Base-by-base conservation (phyloP, 345 rosid genomes). In the Microthlaspi erraticum region DNA sequence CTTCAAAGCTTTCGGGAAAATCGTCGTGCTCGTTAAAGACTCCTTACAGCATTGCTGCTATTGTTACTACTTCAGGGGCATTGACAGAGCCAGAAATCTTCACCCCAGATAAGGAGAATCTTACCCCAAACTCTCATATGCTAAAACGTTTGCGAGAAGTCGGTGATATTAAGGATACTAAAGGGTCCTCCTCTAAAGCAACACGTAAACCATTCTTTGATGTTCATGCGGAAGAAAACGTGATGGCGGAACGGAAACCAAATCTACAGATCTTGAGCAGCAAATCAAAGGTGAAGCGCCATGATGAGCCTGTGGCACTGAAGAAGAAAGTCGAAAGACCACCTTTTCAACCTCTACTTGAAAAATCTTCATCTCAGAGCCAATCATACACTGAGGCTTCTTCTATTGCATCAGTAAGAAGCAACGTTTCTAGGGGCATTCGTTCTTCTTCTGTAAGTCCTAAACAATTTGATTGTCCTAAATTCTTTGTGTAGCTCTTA, bases 51-150 rank as follows among this genome's bases (percentile, higher is more conserved):
- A 19, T 62, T 12, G 64, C 26, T 12, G 64, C 34, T 37, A 19
- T 19, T 20, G 4, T 34, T 51, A 8, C 66, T 51, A 8, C 66
- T 48, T 60, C 73, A 50, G 61, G 12, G 54, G 70, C 60, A 26
- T 56, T 70, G 0, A 1, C 45, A 48, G 90, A 86, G 75, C 85
- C 88, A 77, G 93, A 87, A 52, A 66, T 76, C 20, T 84, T 77
- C 48, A 85, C 86, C 37, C 93, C 91, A 41, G 87, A 88, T 60
- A 93, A 85, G 87, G 96, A 93, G 88, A 94, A 91, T 80, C 71
- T 80, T 71, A 78, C 85, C 43, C 97, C 97, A 59, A 78, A 78
- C 52, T 72, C 80, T 56, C 88, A 71, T 64, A 60, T 79, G 66
- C 78, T 80, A 52, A 83, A 72, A 67, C 83, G 84, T 62, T 57